Evolutionary conservation across 176 grass and related monocot genomes (phyloP).

Genomic region (Eremochloa ophiuroides): DNA sequence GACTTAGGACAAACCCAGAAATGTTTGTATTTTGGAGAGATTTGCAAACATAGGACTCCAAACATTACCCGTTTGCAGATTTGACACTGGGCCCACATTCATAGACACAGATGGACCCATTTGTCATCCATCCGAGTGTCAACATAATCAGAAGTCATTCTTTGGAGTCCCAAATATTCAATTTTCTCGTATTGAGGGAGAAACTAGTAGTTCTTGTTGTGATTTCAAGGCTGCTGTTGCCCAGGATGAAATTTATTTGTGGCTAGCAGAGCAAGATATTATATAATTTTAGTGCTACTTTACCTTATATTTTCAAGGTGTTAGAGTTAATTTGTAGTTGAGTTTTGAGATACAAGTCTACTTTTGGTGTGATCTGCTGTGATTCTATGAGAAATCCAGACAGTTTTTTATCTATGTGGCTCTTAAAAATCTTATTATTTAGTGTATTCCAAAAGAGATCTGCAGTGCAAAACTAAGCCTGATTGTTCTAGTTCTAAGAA

Average conservation of each 20-base stretch:
- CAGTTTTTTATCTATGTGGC: slow-evolving; percentile 4
- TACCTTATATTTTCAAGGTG: background rate
- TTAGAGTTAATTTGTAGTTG: background rate
- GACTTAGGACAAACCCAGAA: background rate
- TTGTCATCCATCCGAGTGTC: too few species aligned
- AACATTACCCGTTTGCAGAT: too few species aligned
- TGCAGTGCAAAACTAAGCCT: background rate
- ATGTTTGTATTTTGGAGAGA: background rate
- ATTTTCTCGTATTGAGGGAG: too few species aligned
- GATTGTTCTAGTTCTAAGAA: background rate
- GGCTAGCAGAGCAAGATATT: background rate
- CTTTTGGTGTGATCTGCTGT: background rate
- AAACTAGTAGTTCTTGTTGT: background rate
- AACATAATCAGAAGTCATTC: too few species aligned
- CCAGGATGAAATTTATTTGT: background rate
- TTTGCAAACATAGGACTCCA: too few species aligned
- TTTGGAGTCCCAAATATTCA: too few species aligned
- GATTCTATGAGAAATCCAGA: background rate
- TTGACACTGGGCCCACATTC: too few species aligned
- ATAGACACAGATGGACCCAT: too few species aligned
- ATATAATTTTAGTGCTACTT: slow-evolving; percentile 1
- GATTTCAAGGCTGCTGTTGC: background rate
- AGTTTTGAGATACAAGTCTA: background rate
- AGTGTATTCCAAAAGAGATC: background rate
- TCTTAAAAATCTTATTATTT: slow-evolving; percentile 2